These are phyloP conservation scores for Hypoxylon rubiginosum DNA, from an alignment of 2,329 filamentous ascomycete species.

Conservation along the genomic window DNA sequence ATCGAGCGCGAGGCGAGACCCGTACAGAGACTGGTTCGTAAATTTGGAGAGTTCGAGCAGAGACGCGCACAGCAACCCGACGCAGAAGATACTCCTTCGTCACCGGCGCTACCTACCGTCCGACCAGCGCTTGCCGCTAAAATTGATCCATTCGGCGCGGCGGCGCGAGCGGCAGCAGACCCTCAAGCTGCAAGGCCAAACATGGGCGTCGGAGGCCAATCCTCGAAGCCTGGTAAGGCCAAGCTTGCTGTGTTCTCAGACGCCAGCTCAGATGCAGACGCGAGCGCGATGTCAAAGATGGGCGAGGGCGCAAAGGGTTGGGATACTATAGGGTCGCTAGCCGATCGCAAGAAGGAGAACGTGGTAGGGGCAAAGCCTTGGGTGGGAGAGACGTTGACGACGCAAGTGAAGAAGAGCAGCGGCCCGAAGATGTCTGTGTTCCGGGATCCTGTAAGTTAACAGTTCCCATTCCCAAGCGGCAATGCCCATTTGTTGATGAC, in stretches of 20 bases:
- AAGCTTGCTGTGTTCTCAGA: constrained; percentile 96
- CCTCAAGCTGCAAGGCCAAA: constrained; percentile 74
- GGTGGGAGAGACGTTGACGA: constrained; percentile 91
- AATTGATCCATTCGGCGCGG: constrained; percentile 81
- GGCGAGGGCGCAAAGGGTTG: constrained; percentile 77
- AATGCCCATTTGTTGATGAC: constrained; percentile 83
- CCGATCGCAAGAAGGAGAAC: constrained; percentile 96
- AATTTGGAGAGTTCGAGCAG: constrained; percentile 92
- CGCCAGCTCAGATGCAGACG: constrained; percentile 71
- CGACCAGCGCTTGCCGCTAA: constrained; percentile 88
- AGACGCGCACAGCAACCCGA: constrained; percentile 76
- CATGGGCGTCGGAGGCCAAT: constrained; percentile 61
- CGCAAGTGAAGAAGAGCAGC: constrained; percentile 82
- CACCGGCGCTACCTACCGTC: constrained; percentile 86
- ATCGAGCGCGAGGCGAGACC: constrained; percentile 91
- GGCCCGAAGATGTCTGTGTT: constrained; percentile 90
- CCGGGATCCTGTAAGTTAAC: constrained; percentile 89
- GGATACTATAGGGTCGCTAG: constrained; percentile 90
- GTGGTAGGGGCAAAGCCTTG: constrained; percentile 86
- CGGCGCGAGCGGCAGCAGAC: constrained; percentile 64
- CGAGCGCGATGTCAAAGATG: constrained; percentile 67
- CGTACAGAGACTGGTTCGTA: constrained; percentile 82
- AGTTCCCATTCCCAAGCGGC: constrained; percentile 52
- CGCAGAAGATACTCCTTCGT: constrained; percentile 76
- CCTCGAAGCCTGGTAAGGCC: constrained; percentile 76